Conservation (phyloP, 495 filamentous ascomycete genomes). For the Parathielavia appendiculata region DNA sequence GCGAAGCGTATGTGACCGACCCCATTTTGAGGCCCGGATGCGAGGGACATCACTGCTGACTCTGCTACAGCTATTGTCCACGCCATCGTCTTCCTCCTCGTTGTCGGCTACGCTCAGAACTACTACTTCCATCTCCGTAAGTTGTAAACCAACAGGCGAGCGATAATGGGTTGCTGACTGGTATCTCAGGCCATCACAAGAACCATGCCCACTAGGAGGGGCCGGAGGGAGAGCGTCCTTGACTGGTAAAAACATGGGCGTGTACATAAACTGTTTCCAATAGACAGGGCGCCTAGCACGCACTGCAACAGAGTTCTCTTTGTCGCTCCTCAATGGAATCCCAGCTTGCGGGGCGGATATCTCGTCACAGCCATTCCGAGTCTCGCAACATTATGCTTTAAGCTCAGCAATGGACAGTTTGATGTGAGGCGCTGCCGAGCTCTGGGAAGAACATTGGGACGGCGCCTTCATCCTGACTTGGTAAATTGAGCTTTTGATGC, state of each 20-base stretch:
- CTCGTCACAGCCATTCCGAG: neutral
- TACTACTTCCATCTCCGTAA: conserved; percentile 99
- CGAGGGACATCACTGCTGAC: conserved; percentile 17
- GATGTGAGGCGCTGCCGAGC: too few relatives aligned
- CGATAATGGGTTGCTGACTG: neutral
- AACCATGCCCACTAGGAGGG: conserved; percentile 86
- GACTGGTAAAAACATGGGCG: conserved; percentile 26
- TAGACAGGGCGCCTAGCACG: conserved; percentile 28
- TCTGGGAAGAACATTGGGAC: too few relatives aligned
- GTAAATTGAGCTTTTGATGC: too few relatives aligned
- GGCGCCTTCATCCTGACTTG: too few relatives aligned
- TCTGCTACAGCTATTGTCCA: conserved; percentile 70
- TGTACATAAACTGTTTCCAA: conserved; percentile 45
- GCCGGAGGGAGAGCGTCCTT: conserved; percentile 13
- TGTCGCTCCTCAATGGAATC: neutral
- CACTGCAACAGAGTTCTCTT: conserved; percentile 12
- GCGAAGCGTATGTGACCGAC: conserved; percentile 67
- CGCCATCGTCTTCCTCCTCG: conserved; percentile 66
- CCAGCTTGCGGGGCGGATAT: neutral
- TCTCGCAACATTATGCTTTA: neutral
- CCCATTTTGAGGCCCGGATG: neutral
- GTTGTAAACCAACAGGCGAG: conserved; percentile 23
- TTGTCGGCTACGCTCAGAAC: conserved; percentile 86
- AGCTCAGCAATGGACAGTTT: too few relatives aligned
- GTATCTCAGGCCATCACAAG: conserved; percentile 84